Evolutionary conservation across 805 yeast genomes (phyloP).

Genomic region (Kazachstania viticola): DNA sequence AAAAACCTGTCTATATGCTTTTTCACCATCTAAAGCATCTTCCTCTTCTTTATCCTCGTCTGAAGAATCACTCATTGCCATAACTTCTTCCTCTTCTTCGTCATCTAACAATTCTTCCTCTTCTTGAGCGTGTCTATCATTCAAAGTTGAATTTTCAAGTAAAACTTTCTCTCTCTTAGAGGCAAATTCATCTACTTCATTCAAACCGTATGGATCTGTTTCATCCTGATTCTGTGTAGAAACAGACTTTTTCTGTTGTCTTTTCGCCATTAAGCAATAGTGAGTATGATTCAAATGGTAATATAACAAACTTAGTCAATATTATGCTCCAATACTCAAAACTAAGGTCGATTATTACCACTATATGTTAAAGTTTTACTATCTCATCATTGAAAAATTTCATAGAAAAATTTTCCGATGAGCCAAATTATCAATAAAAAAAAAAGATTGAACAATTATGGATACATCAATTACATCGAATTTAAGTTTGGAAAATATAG

Average conservation of each 20-base stretch:
- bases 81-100: constrained; percentile 39
- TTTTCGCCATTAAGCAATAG: too few species aligned
- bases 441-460: constrained; percentile 2
- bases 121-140: constrained; percentile 28
- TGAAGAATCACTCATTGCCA: constrained; percentile 27
- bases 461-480: not conserved
- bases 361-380: not conserved
- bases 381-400: too few species aligned
- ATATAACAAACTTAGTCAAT: too few species aligned
- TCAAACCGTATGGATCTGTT: constrained; percentile 35
- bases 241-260: too few species aligned
- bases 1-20: constrained; percentile 30
- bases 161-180: constrained; percentile 46
- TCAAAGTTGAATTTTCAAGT: constrained; percentile 44
- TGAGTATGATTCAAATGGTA: too few species aligned
- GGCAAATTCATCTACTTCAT: constrained; percentile 62
- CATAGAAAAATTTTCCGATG: too few species aligned
- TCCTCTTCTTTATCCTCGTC: constrained; percentile 22
- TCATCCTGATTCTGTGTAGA: not conserved
- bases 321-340: too few species aligned
- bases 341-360: too few species aligned
- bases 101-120: constrained; percentile 37
- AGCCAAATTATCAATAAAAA: too few species aligned
- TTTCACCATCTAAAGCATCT: constrained; percentile 27
- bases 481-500: too few species aligned